A percentile compares a stretch with the other conserved stretches of the same genome.
Conservation (phyloP, 495 filamentous ascomycete species). For the Collariella sp. region DNA sequence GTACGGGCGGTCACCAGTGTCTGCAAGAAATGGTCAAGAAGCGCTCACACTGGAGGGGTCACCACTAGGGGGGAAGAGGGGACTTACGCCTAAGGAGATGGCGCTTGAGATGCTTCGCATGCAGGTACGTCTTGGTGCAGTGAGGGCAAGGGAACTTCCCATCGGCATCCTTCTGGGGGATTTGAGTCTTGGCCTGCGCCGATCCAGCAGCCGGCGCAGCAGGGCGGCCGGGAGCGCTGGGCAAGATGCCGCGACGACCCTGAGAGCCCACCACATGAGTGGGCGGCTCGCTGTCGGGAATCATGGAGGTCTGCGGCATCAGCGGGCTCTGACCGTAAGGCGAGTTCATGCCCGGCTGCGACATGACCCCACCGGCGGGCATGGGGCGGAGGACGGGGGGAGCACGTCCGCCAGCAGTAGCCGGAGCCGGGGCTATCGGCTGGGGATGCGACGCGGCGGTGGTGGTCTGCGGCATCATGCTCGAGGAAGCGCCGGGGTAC, state of each 20-base stretch:
- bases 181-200: constrained; percentile 65
- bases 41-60: constrained; percentile 11
- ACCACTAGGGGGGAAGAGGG: constrained; percentile 10
- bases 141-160: constrained; percentile 96
- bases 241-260: constrained; percentile 77
- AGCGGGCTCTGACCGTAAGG: constrained; percentile 42
- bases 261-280: constrained; percentile 91
- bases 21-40: constrained; percentile 38
- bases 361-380: constrained; percentile 52
- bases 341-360: constrained; percentile 40
- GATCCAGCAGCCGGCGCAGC: constrained; percentile 50
- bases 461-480: constrained; percentile 57
- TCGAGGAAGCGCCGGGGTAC: constrained; percentile 50
- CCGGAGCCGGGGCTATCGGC: constrained; percentile 61
- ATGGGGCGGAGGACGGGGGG: constrained; percentile 51
- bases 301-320: constrained; percentile 34
- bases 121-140: constrained; percentile 95
- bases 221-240: constrained; percentile 78
- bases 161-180: constrained; percentile 86
- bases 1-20: constrained; percentile 94
- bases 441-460: constrained; percentile 59
- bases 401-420: constrained; percentile 47
- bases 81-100: constrained; percentile 90
- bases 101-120: constrained; percentile 94
- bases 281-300: constrained; percentile 51